phyloP scores from a whole-genome alignment of 306 rosid genomes.

The Prinsepia uniflora region DNA sequence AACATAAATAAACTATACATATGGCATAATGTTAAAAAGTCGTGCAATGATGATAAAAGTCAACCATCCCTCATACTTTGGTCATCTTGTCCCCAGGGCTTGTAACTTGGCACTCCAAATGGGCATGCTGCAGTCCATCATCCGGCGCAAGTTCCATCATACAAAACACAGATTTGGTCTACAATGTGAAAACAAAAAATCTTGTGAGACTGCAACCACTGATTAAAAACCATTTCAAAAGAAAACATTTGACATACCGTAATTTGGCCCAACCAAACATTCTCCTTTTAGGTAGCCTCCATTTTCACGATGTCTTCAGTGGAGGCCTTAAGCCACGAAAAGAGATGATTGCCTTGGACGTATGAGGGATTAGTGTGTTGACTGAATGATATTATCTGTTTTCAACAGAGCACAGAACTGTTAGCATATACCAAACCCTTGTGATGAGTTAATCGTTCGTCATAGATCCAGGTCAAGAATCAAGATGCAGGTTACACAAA shows the following conservation, averaged over 20 bases:
- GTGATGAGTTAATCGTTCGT: neutral
- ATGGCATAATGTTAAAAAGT: slow-evolving; percentile 37
- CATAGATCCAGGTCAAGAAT: neutral
- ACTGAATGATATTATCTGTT: slow-evolving; percentile 52
- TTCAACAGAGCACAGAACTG: slow-evolving; percentile 16
- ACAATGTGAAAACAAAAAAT: slow-evolving; percentile 15
- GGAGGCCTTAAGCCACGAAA: slow-evolving; percentile 44
- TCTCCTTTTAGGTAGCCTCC: slow-evolving; percentile 37
- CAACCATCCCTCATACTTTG: slow-evolving; percentile 35
- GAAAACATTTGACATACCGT: slow-evolving; percentile 31
- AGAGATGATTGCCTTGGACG: slow-evolving; percentile 50
- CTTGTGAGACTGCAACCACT: slow-evolving; percentile 9
- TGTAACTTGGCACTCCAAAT: slow-evolving; percentile 39
- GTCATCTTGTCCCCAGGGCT: slow-evolving; percentile 40
- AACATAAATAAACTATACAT: slow-evolving; percentile 34
- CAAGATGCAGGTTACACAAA: neutral
- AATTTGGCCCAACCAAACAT: slow-evolving; percentile 32
- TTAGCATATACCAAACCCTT: neutral
- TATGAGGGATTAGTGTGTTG: slow-evolving; percentile 42
- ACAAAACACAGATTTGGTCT: slow-evolving; percentile 34
- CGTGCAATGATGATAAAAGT: slow-evolving; percentile 33
- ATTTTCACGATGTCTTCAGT: slow-evolving; percentile 35
- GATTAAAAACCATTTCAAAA: slow-evolving; percentile 11
- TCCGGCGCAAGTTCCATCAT: slow-evolving; percentile 47
- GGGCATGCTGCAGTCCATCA: slow-evolving; percentile 40